A percentile compares a stretch with the other conserved stretches of the same genome.
phyloP scores from a whole-genome alignment of 345 rosid species.

The Iberis pinnata region DNA sequence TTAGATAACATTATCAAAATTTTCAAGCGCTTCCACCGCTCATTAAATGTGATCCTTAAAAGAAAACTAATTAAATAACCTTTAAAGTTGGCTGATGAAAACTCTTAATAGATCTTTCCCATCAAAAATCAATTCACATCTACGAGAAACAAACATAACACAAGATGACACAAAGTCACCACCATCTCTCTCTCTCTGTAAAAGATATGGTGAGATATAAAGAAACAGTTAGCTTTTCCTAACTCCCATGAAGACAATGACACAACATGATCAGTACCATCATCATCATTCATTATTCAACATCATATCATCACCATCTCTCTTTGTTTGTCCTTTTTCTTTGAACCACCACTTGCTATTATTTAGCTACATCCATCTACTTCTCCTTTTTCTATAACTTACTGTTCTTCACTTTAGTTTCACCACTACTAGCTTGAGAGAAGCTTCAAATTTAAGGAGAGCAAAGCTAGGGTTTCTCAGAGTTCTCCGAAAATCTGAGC shows the following conservation, averaged over 20 bases:
- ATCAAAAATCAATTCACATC: slow-evolving; percentile 12
- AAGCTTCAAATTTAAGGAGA: too few relatives aligned
- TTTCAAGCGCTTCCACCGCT: slow-evolving; percentile 21
- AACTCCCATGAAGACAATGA: slow-evolving; percentile 58
- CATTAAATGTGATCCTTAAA: slow-evolving; percentile 22
- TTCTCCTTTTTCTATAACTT: slow-evolving; percentile 16
- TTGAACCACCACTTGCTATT: slow-evolving; percentile 23
- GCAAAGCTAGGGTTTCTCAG: slow-evolving; percentile 23
- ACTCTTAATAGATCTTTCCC: slow-evolving; percentile 9
- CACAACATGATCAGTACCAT: slow-evolving; percentile 39
- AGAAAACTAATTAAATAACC: slow-evolving; percentile 29
- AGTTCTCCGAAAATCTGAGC: slow-evolving; percentile 2
- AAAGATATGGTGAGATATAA: slow-evolving; percentile 47
- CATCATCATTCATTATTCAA: slow-evolving; percentile 20
- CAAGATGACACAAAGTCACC: slow-evolving; percentile 19
- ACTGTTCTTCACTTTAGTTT: slow-evolving; percentile 13
- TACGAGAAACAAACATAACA: slow-evolving; percentile 5
- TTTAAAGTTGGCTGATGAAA: slow-evolving; percentile 20
- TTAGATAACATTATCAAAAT: slow-evolving; percentile 20
- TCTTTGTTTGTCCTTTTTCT: slow-evolving; percentile 17
- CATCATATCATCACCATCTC: slow-evolving; percentile 15
- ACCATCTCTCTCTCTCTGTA: slow-evolving; percentile 14
- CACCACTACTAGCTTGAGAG: not conserved
- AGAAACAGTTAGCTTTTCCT: slow-evolving; percentile 53
- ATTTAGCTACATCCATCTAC: slow-evolving; percentile 18